phyloP scores from a whole-genome alignment of 2,329 filamentous ascomycete genomes.

The Paecilomyces formosus region DNA sequence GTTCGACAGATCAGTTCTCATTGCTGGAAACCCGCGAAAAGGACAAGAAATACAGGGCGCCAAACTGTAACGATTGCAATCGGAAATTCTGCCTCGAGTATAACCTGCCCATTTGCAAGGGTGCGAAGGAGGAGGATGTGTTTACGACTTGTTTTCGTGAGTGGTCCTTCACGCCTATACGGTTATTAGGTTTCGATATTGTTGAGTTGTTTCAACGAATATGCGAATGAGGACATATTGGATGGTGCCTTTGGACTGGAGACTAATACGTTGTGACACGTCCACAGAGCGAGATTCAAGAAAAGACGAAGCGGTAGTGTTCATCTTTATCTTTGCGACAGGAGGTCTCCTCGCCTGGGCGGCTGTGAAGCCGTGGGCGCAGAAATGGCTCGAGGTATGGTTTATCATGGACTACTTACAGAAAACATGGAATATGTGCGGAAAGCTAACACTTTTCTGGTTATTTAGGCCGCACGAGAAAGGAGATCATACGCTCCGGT shows the following conservation, averaged over 20 bases:
- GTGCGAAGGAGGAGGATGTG: conserved; percentile 56
- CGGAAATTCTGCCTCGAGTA: conserved; percentile 60
- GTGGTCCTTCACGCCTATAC: conserved; percentile 1
- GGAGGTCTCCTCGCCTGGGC: conserved; percentile 55
- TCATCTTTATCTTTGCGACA: conserved; percentile 59
- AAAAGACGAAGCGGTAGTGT: conserved; percentile 60
- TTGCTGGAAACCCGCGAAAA: conserved; percentile 8
- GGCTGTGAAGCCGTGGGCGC: conserved; percentile 51
- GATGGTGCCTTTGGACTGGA: conserved; percentile 1
- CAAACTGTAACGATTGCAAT: conserved; percentile 60
- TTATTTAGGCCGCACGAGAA: conserved; percentile 37
- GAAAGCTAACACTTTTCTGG: conserved; percentile 6
- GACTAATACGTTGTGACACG: conserved; percentile 3
- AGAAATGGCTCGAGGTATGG: conserved; percentile 48
- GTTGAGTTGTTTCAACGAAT: no score
- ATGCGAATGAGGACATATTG: background rate
- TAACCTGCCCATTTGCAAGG: conserved; percentile 54
- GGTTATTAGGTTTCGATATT: background rate
- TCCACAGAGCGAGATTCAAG: conserved; percentile 54
- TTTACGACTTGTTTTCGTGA: conserved; percentile 59
- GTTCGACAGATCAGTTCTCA: conserved; percentile 8
- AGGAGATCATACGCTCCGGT: conserved; percentile 47
- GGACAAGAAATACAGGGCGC: conserved; percentile 29
- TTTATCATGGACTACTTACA: background rate
- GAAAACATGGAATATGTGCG: background rate